Percentiles rank a stretch among this genome's conserved stretches.
These are phyloP conservation scores for Wallacemonas sp. DNA, from an alignment of 208 protist genomes.

Conservation along the genomic window DNA sequence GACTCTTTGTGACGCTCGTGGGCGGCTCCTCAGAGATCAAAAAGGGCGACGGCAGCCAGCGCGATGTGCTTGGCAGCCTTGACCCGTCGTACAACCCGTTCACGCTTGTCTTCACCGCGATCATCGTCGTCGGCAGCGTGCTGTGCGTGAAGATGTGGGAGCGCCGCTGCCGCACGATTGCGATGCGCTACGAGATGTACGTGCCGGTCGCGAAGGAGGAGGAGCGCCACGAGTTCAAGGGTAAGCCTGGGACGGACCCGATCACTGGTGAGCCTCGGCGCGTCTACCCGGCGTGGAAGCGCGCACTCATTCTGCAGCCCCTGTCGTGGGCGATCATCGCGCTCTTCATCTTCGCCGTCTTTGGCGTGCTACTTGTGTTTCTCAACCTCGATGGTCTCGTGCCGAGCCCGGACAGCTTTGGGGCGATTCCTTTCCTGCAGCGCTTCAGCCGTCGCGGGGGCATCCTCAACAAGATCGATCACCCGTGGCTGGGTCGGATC, in stretches of 20 bases:
- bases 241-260: slow-evolving; percentile 26
- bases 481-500: slow-evolving; percentile 28
- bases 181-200: slow-evolving; percentile 45
- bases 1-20: slow-evolving; percentile 24
- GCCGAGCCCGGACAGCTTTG: slow-evolving; percentile 20
- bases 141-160: slow-evolving; percentile 70
- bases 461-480: slow-evolving; percentile 38
- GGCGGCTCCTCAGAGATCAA: slow-evolving; percentile 16
- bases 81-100: slow-evolving; percentile 19
- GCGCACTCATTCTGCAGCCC: slow-evolving; percentile 37
- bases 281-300: slow-evolving; percentile 49
- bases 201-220: slow-evolving; percentile 46
- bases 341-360: slow-evolving; percentile 37
- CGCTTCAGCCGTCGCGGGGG: slow-evolving; percentile 37
- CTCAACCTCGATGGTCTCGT: slow-evolving; percentile 60
- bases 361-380: slow-evolving; percentile 44
- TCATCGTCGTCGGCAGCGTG: slow-evolving; percentile 55
- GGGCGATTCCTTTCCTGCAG: slow-evolving; percentile 21
- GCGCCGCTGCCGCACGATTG: slow-evolving; percentile 41
- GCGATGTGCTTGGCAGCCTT: slow-evolving; percentile 12
- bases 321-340: slow-evolving; percentile 38
- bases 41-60: slow-evolving; percentile 1
- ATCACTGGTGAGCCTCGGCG: slow-evolving; percentile 44
- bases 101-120: slow-evolving; percentile 32
- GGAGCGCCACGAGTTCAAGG: slow-evolving; percentile 41